Percentiles rank a stretch among this genome's conserved stretches.
These are phyloP conservation scores for Blastomyces gilchristii DNA, from an alignment of 2,329 filamentous ascomycete species.

Conservation along the genomic window DNA sequence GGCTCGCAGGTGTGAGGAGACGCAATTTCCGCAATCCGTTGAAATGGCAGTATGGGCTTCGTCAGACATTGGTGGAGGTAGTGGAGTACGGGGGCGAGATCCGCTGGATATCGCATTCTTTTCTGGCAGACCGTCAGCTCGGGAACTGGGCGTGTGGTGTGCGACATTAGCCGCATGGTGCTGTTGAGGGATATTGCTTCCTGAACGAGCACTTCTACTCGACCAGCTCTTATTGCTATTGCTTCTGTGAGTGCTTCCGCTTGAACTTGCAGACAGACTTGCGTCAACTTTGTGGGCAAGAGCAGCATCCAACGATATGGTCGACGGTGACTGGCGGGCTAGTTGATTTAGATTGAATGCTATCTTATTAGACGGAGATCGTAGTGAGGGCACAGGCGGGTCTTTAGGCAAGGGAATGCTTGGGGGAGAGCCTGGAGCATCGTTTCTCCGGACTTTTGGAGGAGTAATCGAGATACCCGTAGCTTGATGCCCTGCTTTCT, in stretches of 20 bases:
- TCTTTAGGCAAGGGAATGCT: slow-evolving; percentile 17
- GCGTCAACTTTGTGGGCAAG: not conserved
- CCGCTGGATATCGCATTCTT: not conserved
- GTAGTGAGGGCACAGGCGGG: slow-evolving; percentile 12
- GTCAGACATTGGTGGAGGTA: not conserved
- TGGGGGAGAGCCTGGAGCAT: slow-evolving; percentile 14
- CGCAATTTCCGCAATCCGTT: not conserved
- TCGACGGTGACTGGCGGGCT: slow-evolving; percentile 1
- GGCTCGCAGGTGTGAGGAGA: not conserved
- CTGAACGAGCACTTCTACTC: slow-evolving; percentile 5
- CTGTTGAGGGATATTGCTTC: not conserved
- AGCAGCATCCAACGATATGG: not conserved
- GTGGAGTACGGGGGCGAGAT: not conserved
- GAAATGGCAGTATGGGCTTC: not conserved
- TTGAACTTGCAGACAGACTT: not conserved
- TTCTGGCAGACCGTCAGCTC: not conserved
- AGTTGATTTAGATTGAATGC: not conserved
- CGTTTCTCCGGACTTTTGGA: slow-evolving; percentile 8
- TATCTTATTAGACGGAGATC: slow-evolving; percentile 1
- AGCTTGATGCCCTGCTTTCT: not conserved
- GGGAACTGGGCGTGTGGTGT: not conserved
- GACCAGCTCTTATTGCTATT: slow-evolving; percentile 5
- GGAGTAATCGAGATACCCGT: not conserved
- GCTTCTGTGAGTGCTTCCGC: slow-evolving; percentile 2
- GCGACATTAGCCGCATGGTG: not conserved